Evolutionary conservation across 345 rosid species (phyloP), one percentile per base, ranked within the genome.

Genomic region (Bruguiera parviflora): DNA sequence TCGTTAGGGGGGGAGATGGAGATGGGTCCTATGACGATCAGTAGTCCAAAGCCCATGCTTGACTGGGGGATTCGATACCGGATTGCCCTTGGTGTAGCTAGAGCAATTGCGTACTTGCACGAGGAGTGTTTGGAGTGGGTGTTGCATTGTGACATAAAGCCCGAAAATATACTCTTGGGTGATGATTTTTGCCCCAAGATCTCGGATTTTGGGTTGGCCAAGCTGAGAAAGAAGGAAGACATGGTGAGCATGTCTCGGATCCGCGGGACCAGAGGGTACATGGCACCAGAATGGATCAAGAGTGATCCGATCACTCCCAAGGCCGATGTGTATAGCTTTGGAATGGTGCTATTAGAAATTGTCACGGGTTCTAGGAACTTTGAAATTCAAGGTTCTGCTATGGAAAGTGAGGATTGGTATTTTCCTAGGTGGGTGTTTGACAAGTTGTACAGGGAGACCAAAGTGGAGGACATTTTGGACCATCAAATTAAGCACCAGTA

Each of bases 241-340:
- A 64, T 88, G 77, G 89, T 88, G 28, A 86, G 84, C 49, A 83
- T 86, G 89, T 88, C 93, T 29, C 73, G 79, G 57, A 84, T 86
- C 20, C 82, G 90, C 25, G 93, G 93, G 3, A 88, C 93, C 16
- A 83, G 93, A 0, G 93, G 90, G 8, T 88, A 86, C 70, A 86
- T 86, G 90, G 93, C 93, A 2, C 93, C 89, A 0, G 90, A 88
- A 64, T 88, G 93, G 93, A 64, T 78, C 2, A 84, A 74, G 39
- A 78, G 81, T 43, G 93, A 88, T 63, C 87, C 82, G 49, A 86
- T 88, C 28, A 84, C 90, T 0, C 72, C 87, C 0, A 86, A 88
- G 43, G 93, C 90, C 0, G 90, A 88, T 29, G 93, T 88, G n/a
- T 88, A 83, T 56, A 88, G 90, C 66, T 88, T 86, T 1, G 93